Base-by-base conservation (phyloP, 2,329 filamentous ascomycete species). In the Fusarium mexicanum region DNA sequence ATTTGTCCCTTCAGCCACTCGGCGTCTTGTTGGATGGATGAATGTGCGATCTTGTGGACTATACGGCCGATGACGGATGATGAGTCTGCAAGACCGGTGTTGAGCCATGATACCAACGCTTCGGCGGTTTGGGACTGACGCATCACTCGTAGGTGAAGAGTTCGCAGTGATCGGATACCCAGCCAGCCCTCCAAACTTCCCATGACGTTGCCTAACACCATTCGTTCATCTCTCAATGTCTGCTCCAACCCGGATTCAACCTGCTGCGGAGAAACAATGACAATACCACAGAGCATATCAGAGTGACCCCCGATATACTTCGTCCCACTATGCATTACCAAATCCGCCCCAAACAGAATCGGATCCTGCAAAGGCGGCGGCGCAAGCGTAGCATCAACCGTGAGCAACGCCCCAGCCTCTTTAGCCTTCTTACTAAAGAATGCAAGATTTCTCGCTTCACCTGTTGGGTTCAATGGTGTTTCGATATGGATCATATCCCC, bases 301-400 rank as follows among this genome's bases (percentile, higher is more conserved):
- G 92, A 95, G 84, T 99, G 96, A 1, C 96, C 96, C 26, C 96
- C 96, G 74, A 99, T 90, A 83, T 98, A 99, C 86, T 98, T 99
- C 22, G 95, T 97, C 8, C 95, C 96, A 60, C 89, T 93, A 83
- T 98, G 96, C 93, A 98, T 93, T 33, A 98, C 90, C 2, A 95
- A 83, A 82, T 98, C 96, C 26, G 92, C 94, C 44, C 94, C 96
- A 80, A 89, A 92, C 31, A 82, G 80, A 78, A 98, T 96, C 0
- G 96, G 95, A 78, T 98, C 93, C 80, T 94, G 92, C 66, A 99
- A 85, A 37, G 94, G 94, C 35, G 96, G 96, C 47, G 96, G 96
- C 6, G 91, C 96, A 83, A 99, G 98, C 0, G 96, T 99, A 4
- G 94, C 91, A 82, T 99, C 96, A 4, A 98, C 92, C 11, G 92